These are phyloP conservation scores for Daedalea quercina DNA, from an alignment of 768 basidiomycete species.

Conservation along the genomic window DNA sequence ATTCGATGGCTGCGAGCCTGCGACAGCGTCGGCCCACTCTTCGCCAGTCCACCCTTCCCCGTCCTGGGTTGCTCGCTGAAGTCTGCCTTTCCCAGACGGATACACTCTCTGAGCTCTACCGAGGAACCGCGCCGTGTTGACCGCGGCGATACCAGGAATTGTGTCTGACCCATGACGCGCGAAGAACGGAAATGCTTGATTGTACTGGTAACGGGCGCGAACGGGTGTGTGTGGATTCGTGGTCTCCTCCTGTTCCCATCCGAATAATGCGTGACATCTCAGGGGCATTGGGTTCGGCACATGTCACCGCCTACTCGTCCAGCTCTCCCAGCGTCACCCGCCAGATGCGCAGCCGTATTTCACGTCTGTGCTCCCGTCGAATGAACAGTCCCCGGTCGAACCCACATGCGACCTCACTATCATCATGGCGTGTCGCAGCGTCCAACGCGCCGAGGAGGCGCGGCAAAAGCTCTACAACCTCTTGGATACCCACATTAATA, in stretches of 20 bases:
- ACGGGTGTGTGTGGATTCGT: slow-evolving; percentile 20
- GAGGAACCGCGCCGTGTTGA: too few species aligned
- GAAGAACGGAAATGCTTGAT: slow-evolving; percentile 14
- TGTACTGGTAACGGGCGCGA: slow-evolving; percentile 30
- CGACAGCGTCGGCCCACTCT: too few species aligned
- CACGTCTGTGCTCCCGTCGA: slow-evolving; percentile 10
- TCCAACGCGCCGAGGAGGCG: slow-evolving; percentile 56
- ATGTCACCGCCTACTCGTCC: slow-evolving; percentile 68
- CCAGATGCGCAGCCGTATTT: slow-evolving; percentile 45
- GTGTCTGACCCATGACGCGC: not conserved
- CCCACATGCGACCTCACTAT: slow-evolving; percentile 49
- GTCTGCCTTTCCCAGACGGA: too few species aligned
- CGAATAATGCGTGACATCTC: slow-evolving; percentile 1
- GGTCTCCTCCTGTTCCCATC: not conserved
- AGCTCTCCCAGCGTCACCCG: slow-evolving; percentile 47
- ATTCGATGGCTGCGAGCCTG: too few species aligned
- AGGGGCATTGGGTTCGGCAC: slow-evolving; percentile 84
- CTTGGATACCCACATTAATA: slow-evolving; percentile 48
- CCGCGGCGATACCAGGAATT: too few species aligned
- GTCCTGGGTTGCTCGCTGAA: too few species aligned
- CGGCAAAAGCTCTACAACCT: slow-evolving; percentile 42
- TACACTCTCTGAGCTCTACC: too few species aligned
- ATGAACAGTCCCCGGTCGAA: slow-evolving; percentile 8
- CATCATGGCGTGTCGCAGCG: slow-evolving; percentile 75
- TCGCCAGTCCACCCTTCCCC: too few species aligned